phyloP scores from a whole-genome alignment of 306 rosid species.

The Canavalia gladiata region DNA sequence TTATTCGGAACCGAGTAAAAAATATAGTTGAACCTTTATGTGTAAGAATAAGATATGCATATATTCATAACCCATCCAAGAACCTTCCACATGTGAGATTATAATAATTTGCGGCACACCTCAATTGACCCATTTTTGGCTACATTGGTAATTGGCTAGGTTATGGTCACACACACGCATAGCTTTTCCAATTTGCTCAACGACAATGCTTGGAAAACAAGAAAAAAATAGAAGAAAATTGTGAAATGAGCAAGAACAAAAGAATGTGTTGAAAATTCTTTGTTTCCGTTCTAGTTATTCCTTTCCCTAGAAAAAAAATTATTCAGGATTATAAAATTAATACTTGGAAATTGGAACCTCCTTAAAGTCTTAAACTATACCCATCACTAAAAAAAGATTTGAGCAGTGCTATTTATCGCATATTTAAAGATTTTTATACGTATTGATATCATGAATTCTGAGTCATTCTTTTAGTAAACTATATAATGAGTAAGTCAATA shows the following conservation, averaged over 20 bases:
- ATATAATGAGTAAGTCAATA: not conserved
- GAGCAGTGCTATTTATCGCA: slow-evolving; percentile 2
- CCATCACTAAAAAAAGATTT: not conserved
- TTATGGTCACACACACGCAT: not conserved
- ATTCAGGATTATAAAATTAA: not conserved
- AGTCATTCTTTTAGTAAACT: not conserved
- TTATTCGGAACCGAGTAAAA: not conserved
- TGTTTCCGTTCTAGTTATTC: slow-evolving; percentile 4
- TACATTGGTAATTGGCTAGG: slow-evolving; percentile 29
- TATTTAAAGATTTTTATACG: not conserved
- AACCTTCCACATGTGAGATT: slow-evolving; percentile 29
- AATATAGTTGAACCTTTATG: not conserved
- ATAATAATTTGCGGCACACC: slow-evolving; percentile 34
- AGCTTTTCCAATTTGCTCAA: not conserved
- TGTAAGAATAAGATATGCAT: not conserved
- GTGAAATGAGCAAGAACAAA: not conserved
- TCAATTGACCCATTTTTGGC: slow-evolving; percentile 33
- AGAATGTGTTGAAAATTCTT: slow-evolving; percentile 11
- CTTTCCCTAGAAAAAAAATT: slow-evolving; percentile 41
- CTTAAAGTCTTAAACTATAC: not conserved
- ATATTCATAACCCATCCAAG: not conserved
- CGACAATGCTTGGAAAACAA: not conserved
- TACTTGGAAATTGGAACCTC: not conserved
- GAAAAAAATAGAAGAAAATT: not conserved
- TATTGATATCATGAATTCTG: not conserved